Evolutionary conservation across 2,329 filamentous ascomycete species (phyloP), one percentile per base, ranked within the genome.

Genomic region (Thielaviopsis euricoi): DNA sequence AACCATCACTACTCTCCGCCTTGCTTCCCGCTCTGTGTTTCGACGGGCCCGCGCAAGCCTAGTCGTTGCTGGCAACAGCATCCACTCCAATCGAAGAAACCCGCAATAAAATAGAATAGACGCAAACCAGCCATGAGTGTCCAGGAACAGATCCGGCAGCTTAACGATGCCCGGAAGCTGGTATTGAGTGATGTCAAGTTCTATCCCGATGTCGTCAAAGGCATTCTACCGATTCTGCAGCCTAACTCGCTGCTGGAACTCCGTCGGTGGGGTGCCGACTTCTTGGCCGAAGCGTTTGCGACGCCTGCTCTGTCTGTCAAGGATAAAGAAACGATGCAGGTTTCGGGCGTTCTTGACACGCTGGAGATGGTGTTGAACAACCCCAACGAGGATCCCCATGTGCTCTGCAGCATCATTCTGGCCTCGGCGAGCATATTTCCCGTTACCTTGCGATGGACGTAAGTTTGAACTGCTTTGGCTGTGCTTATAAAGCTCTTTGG

Each of bases 181-280:
- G 90, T 94, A 57, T 79, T 97, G 60, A 82, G 81, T 64, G 90
- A 97, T 71, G 79, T 90, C 62, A 83, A 82, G 67, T 89, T 94
- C 73, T 98, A 97, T 70, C 83, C 86, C 55, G 88, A 87, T 70
- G 91, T 98, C 68, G 85, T 98, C 62, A 87, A 88, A 67, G 89
- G 89, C 53, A 89, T 97, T 62, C 75, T 97, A n/a, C 89, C 90
- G 58, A 90, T 97, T 66, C 87, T 96, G 70, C 83, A 85, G 61
- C 81, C 86, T 55, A 77, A 78, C 63, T 79, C 87, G 62, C 79
- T 81, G 61, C 72, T 95, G 58, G 88, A 95, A 71, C 75, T 97
- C 66, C 86, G 89, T 71, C 78, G 90, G 85, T 98, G 93, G 93
- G 93, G 91, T 25, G 85, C 90, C 62, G 90, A 96, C 61, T 98